Conservation (phyloP, 2,329 filamentous ascomycete species). For the Raffaelea ambrosiae region DNA sequence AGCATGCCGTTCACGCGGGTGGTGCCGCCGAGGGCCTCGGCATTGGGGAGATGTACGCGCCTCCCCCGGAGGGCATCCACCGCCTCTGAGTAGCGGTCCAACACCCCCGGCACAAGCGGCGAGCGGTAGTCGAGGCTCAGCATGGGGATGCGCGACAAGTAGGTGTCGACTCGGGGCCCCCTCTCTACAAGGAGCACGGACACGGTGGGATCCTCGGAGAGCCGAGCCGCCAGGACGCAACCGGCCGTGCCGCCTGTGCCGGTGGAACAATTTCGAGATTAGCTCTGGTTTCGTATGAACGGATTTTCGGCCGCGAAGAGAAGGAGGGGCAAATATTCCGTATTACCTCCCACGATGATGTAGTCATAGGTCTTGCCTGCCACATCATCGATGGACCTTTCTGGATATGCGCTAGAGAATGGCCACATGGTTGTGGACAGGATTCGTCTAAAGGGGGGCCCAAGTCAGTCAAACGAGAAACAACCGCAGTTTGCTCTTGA, state of each 20-base stretch:
- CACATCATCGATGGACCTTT: too few relatives aligned
- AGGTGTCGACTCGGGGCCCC: conserved; percentile 20
- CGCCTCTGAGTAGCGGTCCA: conserved; percentile 18
- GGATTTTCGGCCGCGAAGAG: too few relatives aligned
- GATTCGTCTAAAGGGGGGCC: too few relatives aligned
- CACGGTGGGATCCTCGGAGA: conserved; percentile 27
- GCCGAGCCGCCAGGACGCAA: conserved; percentile 35
- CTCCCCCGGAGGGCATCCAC: conserved; percentile 13
- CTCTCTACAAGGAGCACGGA: conserved; percentile 30
- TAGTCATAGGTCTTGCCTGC: background rate
- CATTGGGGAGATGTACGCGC: conserved; percentile 14
- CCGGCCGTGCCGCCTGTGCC: conserved; percentile 34
- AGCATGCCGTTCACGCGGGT: conserved; percentile 24
- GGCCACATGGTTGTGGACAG: too few relatives aligned
- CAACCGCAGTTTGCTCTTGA: too few relatives aligned
- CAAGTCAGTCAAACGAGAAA: too few relatives aligned
- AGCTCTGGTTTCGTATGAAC: background rate
- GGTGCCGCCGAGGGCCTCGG: conserved; percentile 23
- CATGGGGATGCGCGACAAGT: conserved; percentile 22
- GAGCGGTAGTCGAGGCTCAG: conserved; percentile 17
- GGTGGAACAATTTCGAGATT: too few relatives aligned
- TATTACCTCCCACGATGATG: background rate
- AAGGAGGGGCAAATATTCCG: too few relatives aligned
- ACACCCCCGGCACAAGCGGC: conserved; percentile 15
- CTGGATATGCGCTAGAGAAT: too few relatives aligned